Evolutionary conservation across 2,329 filamentous ascomycete genomes (phyloP).

Genomic region (Xylariaceae sp.): DNA sequence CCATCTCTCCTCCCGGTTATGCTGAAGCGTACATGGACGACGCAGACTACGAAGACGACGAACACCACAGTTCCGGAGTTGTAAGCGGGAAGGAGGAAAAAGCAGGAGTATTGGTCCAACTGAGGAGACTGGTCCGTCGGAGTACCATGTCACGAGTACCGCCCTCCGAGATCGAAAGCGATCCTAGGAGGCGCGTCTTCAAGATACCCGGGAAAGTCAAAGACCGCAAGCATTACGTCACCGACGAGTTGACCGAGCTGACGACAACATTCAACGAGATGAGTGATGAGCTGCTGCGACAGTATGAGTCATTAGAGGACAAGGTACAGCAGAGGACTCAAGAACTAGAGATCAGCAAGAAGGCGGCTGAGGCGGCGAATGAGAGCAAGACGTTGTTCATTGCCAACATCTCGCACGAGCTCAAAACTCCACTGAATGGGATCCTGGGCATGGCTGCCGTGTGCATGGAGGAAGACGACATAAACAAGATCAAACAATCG

Average conservation of each 20-base stretch:
- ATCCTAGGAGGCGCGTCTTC: slow-evolving; percentile 51
- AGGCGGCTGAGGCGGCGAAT: slow-evolving; percentile 88
- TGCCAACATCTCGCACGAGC: slow-evolving; percentile 80
- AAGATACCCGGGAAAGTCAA: slow-evolving; percentile 80
- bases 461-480: slow-evolving; percentile 84
- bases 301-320: slow-evolving; percentile 77
- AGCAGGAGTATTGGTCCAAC: slow-evolving; percentile 29
- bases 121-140: slow-evolving; percentile 31
- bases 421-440: slow-evolving; percentile 92
- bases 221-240: slow-evolving; percentile 65
- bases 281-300: slow-evolving; percentile 81
- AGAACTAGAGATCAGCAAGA: slow-evolving; percentile 82
- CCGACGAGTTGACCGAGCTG: slow-evolving; percentile 79
- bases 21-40: slow-evolving; percentile 37
- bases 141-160: slow-evolving; percentile 18
- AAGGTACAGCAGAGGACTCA: slow-evolving; percentile 75
- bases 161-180: slow-evolving; percentile 28
- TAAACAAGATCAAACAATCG: slow-evolving; percentile 70
- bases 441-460: slow-evolving; percentile 92
- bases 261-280: slow-evolving; percentile 87
- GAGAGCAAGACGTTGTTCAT: slow-evolving; percentile 97
- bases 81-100: slow-evolving; percentile 32
- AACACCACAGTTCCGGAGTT: slow-evolving; percentile 15
- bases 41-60: slow-evolving; percentile 40
- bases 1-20: slow-evolving; percentile 59